Conservation (phyloP, 2,329 filamentous ascomycete species). For the Aspergillus latus region DNA sequence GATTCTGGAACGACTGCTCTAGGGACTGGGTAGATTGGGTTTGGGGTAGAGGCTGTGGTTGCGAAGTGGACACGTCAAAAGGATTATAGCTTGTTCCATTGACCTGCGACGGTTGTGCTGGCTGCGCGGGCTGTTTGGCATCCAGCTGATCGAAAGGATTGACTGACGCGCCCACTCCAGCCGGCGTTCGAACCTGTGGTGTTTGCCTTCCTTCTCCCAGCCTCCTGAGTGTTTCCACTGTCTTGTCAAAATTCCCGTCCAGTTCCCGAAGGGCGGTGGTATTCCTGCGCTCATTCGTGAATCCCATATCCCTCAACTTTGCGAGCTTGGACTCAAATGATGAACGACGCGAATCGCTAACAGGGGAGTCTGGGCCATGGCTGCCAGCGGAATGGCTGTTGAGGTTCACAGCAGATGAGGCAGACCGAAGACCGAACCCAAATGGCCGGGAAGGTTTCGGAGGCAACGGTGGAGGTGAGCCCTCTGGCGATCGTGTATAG, state of each 20-base stretch:
- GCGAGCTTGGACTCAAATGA: conserved; percentile 71
- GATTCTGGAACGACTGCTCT: conserved; percentile 72
- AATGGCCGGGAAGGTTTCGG: conserved; percentile 62
- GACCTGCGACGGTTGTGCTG: conserved; percentile 23
- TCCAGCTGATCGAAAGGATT: conserved; percentile 66
- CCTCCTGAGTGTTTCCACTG: conserved; percentile 80
- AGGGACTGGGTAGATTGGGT: conserved; percentile 43
- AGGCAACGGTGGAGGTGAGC: conserved; percentile 57
- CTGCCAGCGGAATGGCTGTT: conserved; percentile 61
- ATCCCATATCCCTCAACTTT: conserved; percentile 86
- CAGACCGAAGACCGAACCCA: conserved; percentile 65
- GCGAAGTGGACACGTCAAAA: conserved; percentile 55
- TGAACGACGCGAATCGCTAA: conserved; percentile 20
- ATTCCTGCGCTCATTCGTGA: conserved; percentile 79
- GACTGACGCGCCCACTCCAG: conserved; percentile 47
- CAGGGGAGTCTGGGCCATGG: conserved; percentile 24
- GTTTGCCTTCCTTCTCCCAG: conserved; percentile 65
- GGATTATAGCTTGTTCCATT: conserved; percentile 61
- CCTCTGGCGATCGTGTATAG: conserved; percentile 55
- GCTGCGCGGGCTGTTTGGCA: conserved; percentile 38
- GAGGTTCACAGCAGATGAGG: conserved; percentile 67
- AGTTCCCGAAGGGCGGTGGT: conserved; percentile 76
- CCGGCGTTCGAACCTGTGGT: conserved; percentile 57
- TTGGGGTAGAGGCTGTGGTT: conserved; percentile 28
- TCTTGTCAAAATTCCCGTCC: conserved; percentile 79